Evolutionary conservation across 2,329 filamentous ascomycete genomes (phyloP), one percentile per base, ranked within the genome.

Genomic region (Pestalotiopsis sp.): DNA sequence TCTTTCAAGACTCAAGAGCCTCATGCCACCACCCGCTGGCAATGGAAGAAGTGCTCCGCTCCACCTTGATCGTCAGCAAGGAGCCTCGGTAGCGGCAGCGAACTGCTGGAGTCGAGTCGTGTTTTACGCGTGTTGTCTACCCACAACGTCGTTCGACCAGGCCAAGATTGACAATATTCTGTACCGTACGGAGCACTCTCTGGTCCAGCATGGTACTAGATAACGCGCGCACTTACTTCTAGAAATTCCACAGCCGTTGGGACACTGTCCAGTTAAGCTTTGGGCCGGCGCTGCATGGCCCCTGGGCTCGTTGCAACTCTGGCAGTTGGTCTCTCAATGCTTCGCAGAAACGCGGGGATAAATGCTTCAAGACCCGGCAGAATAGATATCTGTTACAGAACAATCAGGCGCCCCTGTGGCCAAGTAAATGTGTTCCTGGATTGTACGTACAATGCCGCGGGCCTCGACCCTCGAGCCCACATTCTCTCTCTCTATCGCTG

Each of bases 301-400:
- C n/a, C 59, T 36, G 31, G 31, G 20, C 11, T 62, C 31, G 59
- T 64, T 45, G 38, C 39, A 36, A 64, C 62, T 49, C 36, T 64
- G 20, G 13, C 38, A 45, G 41, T 13, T 45, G 20, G 45, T 52
- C 11, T 52, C 9, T 17, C 17, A 52, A 52, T 20, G 45, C 41
- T 25, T 65, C 63, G 27, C 63, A 65, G 49, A 65, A 65, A 57
- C 63, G 63, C 49, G 63, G 63, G 63, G 63, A 65, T 58, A 41
- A 65, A 65, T n/a, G 25, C 31, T 25, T 55, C 63, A 13, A 65
- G 59, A 27, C 13, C 39, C 49, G 63, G 49, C 63, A 65, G 14
- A 65, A 55, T 64, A n/a, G 39, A 23, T 17, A 20, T 14, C 31
- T 27, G n/a, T 23, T 52, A 36, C 27, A 23, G 13, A 23, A 23